These are phyloP conservation scores for Epicoccum nigrum DNA, from an alignment of 2,329 filamentous ascomycete genomes.

Conservation along the genomic window DNA sequence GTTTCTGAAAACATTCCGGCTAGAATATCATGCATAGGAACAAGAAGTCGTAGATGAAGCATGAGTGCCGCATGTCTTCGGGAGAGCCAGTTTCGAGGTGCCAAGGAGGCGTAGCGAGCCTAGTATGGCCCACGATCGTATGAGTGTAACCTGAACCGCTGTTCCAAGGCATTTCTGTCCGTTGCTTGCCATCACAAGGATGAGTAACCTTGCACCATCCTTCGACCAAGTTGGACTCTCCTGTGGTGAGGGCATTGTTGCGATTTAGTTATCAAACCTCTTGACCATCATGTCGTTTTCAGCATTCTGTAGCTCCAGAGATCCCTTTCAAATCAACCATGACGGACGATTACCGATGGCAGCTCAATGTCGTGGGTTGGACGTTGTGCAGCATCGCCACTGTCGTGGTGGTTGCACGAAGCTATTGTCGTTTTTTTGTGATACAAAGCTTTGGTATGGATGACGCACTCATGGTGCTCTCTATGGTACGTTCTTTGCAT, in stretches of 20 bases:
- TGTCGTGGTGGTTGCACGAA: neutral
- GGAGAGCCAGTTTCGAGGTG: neutral
- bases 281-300: neutral
- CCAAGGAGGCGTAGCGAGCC: neutral
- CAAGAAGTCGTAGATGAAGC: too few species aligned
- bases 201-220: neutral
- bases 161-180: neutral
- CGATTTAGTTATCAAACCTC: neutral
- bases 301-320: neutral
- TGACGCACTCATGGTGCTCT: constrained; percentile 2
- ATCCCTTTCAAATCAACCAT: neutral
- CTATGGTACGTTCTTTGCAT: neutral
- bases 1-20: too few species aligned
- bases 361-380: constrained; percentile 1
- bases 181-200: neutral
- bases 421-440: constrained; percentile 1
- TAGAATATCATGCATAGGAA: too few species aligned
- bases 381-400: neutral
- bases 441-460: neutral
- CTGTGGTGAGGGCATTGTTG: neutral
- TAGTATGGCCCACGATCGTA: neutral
- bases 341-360: neutral
- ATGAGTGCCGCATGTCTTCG: neutral
- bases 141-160: neutral
- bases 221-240: neutral